Evolutionary conservation across 306 rosid genomes (phyloP).

Genomic region (Mucuna pruriens): DNA sequence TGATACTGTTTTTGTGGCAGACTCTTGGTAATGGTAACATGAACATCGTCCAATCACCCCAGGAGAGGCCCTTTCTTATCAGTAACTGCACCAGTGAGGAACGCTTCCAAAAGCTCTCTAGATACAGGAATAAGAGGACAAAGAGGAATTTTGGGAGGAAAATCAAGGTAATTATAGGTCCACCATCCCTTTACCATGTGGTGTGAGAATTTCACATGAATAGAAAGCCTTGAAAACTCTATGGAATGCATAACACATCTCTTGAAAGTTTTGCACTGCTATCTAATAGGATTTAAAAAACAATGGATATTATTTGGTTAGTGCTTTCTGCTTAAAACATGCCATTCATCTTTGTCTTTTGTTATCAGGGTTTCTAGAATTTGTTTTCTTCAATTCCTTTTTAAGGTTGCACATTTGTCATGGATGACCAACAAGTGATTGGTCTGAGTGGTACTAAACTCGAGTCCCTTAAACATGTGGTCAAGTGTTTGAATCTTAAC

Average conservation of each 20-base stretch:
- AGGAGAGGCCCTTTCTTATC: conserved; percentile 59
- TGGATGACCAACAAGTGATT: too few species aligned
- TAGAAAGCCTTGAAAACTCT: conserved; percentile 4
- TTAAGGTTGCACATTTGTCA: background rate
- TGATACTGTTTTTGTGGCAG: conserved; percentile 77
- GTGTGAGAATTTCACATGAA: background rate
- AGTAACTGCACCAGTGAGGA: conserved; percentile 80
- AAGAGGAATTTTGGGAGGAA: conserved; percentile 97
- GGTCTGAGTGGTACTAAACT: too few species aligned
- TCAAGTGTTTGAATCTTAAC: too few species aligned
- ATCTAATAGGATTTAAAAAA: background rate
- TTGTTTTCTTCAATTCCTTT: background rate
- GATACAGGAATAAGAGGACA: conserved; percentile 91
- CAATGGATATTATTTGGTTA: background rate
- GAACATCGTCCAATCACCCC: conserved; percentile 62
- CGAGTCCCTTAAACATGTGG: too few species aligned
- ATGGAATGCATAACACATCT: background rate
- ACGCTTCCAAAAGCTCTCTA: conserved; percentile 86
- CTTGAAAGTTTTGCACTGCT: background rate
- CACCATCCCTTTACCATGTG: background rate
- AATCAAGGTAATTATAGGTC: conserved; percentile 73
- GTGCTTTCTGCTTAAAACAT: background rate
- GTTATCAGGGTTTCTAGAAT: conserved; percentile 15
- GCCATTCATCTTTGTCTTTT: background rate
- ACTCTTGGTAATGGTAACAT: conserved; percentile 66